Conservation (phyloP, 495 filamentous ascomycete genomes). For the Trichoderma erinaceum region DNA sequence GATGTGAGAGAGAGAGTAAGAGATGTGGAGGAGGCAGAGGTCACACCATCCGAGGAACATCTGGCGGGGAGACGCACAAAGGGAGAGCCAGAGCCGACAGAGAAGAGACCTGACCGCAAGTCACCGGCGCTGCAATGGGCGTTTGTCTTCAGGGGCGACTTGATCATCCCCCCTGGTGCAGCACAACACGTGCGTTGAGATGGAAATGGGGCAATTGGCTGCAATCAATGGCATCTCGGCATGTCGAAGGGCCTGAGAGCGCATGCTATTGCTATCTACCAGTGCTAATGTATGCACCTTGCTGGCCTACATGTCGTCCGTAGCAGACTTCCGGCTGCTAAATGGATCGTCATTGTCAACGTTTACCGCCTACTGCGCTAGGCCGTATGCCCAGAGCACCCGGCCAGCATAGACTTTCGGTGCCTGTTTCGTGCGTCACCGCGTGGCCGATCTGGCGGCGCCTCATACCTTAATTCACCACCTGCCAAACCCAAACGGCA, state of each 20-base stretch:
- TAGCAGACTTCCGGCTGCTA: too few relatives aligned
- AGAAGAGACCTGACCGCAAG: not conserved
- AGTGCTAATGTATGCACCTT: too few relatives aligned
- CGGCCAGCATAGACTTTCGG: too few relatives aligned
- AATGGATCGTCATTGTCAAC: too few relatives aligned
- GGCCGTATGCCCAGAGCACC: too few relatives aligned
- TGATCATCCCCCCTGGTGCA: not conserved
- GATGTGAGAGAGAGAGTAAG: not conserved
- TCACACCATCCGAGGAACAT: not conserved
- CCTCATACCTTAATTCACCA: not conserved
- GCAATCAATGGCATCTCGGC: not conserved
- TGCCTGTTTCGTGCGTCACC: not conserved
- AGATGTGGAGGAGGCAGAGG: not conserved
- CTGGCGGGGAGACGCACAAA: not conserved
- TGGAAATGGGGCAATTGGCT: too few relatives aligned
- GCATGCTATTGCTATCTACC: too few relatives aligned
- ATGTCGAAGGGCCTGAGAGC: not conserved
- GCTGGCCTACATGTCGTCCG: too few relatives aligned
- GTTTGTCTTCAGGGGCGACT: not conserved
- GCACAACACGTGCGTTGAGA: not conserved
- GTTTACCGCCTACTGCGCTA: too few relatives aligned
- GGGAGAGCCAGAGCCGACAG: not conserved
- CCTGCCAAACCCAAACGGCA: not conserved
- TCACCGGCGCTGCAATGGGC: not conserved
- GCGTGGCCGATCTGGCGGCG: not conserved